phyloP scores from a whole-genome alignment of 345 rosid genomes.

The Moringa oleifera region DNA sequence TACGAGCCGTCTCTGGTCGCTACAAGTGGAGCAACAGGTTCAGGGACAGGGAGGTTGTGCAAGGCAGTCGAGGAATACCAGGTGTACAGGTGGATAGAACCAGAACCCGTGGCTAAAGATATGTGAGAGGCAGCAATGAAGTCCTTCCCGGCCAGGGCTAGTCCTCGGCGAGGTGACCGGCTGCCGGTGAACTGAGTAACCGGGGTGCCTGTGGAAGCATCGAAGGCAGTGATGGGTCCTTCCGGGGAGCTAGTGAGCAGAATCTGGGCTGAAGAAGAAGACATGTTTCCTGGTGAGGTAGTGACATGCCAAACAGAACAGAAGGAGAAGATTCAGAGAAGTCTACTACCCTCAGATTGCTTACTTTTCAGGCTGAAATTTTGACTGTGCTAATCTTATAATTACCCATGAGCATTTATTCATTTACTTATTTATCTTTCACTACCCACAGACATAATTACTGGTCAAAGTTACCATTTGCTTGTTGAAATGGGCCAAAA shows the following conservation, averaged over 20 bases:
- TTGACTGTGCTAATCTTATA: too few relatives aligned
- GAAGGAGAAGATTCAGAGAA: too few relatives aligned
- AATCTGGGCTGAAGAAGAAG: constrained; percentile 23
- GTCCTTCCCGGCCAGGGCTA: constrained; percentile 25
- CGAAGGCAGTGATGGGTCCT: constrained; percentile 38
- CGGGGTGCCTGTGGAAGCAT: constrained; percentile 24
- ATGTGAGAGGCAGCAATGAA: constrained; percentile 43
- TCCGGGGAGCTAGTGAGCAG: constrained; percentile 40
- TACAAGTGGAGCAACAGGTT: constrained; percentile 40
- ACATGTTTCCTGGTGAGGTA: constrained; percentile 19
- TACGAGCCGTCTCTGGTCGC: constrained; percentile 29
- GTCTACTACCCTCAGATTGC: too few relatives aligned
- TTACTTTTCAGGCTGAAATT: too few relatives aligned
- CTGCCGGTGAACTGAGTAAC: constrained; percentile 19
- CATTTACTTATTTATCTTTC: too few relatives aligned
- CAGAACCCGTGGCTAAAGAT: constrained; percentile 27
- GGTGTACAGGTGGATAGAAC: constrained; percentile 39
- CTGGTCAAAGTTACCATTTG: too few relatives aligned
- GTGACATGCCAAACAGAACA: too few relatives aligned
- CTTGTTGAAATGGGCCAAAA: too few relatives aligned
- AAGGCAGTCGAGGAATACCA: constrained; percentile 38
- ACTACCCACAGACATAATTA: too few relatives aligned
- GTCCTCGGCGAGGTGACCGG: constrained; percentile 41
- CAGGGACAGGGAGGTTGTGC: constrained; percentile 40
- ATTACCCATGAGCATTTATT: too few relatives aligned